Percentiles rank a stretch among this genome's conserved stretches.
Evolutionary conservation across 441 rosid genomes (phyloP).

Genomic region (Brassica balearica): DNA sequence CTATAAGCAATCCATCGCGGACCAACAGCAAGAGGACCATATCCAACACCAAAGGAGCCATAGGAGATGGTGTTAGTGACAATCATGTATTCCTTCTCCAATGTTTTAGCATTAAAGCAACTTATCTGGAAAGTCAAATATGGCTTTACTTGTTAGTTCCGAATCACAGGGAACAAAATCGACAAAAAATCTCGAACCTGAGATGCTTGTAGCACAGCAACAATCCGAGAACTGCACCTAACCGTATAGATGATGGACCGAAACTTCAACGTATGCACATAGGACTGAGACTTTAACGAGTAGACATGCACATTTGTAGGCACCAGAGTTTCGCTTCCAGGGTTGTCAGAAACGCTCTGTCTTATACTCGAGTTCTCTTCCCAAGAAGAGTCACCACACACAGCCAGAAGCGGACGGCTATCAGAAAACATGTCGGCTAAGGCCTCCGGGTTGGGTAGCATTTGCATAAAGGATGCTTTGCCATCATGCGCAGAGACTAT

Average conservation of each 20-base stretch:
- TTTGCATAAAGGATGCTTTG: constrained; percentile 80
- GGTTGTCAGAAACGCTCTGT: constrained; percentile 48
- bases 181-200: constrained; percentile 56
- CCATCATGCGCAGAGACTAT: constrained; percentile 83
- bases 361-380: constrained; percentile 52
- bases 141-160: constrained; percentile 8
- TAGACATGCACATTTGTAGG: constrained; percentile 70
- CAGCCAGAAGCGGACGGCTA: constrained; percentile 74
- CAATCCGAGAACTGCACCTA: constrained; percentile 88
- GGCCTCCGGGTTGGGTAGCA: constrained; percentile 68
- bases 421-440: constrained; percentile 56
- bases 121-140: constrained; percentile 67
- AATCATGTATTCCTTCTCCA: constrained; percentile 66
- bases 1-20: constrained; percentile 96
- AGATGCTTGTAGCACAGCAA: constrained; percentile 78
- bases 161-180: no score
- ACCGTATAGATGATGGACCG: constrained; percentile 76
- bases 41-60: constrained; percentile 70
- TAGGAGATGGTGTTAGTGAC: constrained; percentile 64
- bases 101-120: constrained; percentile 73
- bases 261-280: constrained; percentile 72
- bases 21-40: constrained; percentile 95
- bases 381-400: constrained; percentile 64
- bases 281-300: constrained; percentile 81
- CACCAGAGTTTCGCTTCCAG: constrained; percentile 46